Evolutionary conservation across 495 filamentous ascomycete species (phyloP), one percentile per base, ranked within the genome.

Genomic region (Ramalina intermedia): DNA sequence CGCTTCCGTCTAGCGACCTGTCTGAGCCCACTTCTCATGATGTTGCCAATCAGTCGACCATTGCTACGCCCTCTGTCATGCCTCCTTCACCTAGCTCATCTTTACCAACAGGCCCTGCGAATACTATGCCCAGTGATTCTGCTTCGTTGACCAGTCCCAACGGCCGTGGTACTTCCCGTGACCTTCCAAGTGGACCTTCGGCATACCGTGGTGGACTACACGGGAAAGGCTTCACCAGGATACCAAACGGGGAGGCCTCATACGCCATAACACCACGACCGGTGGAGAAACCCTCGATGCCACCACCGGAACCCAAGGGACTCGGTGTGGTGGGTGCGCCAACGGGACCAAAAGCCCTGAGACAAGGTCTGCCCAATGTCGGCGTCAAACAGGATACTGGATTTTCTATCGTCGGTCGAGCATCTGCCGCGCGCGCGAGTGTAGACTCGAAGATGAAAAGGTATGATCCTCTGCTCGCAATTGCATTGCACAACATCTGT

Each of bases 331-430:
- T 74, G 62, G 80, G 80, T 63, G 91, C 91, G 23, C 91, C 91
- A 26, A 91, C 82, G 45, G 91, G 87, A 1, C 91, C 91, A 2
- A 88, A 91, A 64, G 91, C 93, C 16, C 87, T 96, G 80, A 70
- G 93, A 53, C 79, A 90, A 58, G 88, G 89, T 16, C 72, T 81
- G 18, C 81, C 84, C 45, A 89, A 88, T 63, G 85, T 81, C 1
- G 40, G 43, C 2, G 35, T 55, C 4, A 59, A 56, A 48, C 61
- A 60, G 43, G 60, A 60, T 46, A 55, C 56, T 56, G 62, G 63
- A 23, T 59, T 65, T 51, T 48, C 59, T 17, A 57, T 52, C 46
- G 47, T 51, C 35, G 57, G 55, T 50, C 62, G 65, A 37, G 54
- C 53, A 38, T 61, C 66, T 3, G 47, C 50, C 13, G 44, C 42